These are phyloP conservation scores for Lichtheimia hyalospora DNA, from an alignment of 371 early-diverging fungal genomes.

Conservation along the genomic window DNA sequence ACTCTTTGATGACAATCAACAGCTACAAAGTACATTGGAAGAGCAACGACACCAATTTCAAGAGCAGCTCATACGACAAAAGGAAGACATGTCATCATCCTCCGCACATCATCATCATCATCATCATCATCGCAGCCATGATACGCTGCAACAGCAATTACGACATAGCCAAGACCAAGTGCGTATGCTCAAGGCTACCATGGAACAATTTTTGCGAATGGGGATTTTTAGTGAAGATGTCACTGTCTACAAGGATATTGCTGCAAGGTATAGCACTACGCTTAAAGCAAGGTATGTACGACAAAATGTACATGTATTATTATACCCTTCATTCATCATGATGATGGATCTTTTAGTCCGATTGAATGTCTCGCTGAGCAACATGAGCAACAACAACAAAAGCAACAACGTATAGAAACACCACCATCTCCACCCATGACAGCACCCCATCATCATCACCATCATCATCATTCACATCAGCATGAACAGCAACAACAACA, in stretches of 20 bases:
- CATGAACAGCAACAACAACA: background rate
- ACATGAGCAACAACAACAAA: background rate
- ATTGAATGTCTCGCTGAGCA: slow-evolving; percentile 1
- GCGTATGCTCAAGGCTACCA: slow-evolving; percentile 39
- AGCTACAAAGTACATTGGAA: slow-evolving; percentile 15
- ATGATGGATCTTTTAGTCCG: background rate
- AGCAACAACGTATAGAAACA: background rate
- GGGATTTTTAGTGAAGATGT: slow-evolving; percentile 40
- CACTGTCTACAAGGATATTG: slow-evolving; percentile 15
- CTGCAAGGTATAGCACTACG: slow-evolving; percentile 5
- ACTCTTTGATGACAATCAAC: slow-evolving; percentile 18
- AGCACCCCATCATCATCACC: background rate
- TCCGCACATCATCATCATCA: background rate
- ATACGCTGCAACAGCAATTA: slow-evolving; percentile 18
- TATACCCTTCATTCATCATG: background rate
- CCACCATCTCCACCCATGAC: background rate
- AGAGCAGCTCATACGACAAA: background rate
- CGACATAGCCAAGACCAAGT: slow-evolving; percentile 40
- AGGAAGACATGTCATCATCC: background rate
- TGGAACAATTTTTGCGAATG: slow-evolving; percentile 47
- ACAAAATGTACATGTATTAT: background rate
- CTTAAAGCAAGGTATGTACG: slow-evolving; percentile 10
- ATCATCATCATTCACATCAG: background rate
- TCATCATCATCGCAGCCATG: background rate
- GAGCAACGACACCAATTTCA: slow-evolving; percentile 9